phyloP scores from a whole-genome alignment of 176 grass and related monocot genomes.

The Eremochloa ophiuroides region DNA sequence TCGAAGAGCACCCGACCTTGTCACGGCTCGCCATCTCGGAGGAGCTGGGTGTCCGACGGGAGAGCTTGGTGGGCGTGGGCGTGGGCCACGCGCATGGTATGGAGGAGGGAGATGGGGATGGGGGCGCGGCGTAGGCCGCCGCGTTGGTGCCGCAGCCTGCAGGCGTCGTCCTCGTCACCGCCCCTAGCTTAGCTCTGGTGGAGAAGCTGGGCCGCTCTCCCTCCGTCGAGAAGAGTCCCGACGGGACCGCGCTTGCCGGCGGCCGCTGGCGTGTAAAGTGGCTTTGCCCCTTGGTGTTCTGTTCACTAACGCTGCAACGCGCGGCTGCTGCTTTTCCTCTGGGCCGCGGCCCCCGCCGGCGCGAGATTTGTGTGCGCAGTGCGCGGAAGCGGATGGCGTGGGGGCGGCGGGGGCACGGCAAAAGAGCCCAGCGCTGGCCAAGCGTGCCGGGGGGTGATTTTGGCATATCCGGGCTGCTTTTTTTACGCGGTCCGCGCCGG shows the following conservation, averaged over 20 bases:
- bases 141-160: background rate
- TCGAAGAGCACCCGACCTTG: slow-evolving; percentile 39
- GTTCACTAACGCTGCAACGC: background rate
- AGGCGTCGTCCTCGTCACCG: background rate
- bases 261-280: background rate
- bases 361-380: slow-evolving; percentile 39
- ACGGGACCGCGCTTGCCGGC: background rate
- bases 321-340: slow-evolving; percentile 4
- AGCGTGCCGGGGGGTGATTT: background rate
- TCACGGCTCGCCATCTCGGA: slow-evolving; percentile 33
- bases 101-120: background rate
- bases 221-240: background rate
- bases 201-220: background rate
- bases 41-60: slow-evolving; percentile 2
- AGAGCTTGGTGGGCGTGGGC: background rate
- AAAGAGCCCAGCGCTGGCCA: background rate
- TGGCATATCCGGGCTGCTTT: background rate
- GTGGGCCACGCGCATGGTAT: slow-evolving; percentile 34
- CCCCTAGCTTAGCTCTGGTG: background rate
- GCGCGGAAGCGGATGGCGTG: slow-evolving; percentile 35
- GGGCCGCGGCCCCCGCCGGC: slow-evolving; percentile 16
- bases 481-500: background rate
- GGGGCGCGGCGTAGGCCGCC: slow-evolving; percentile 23
- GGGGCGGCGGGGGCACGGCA: background rate
- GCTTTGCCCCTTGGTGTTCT: background rate